These are phyloP conservation scores for Boletus sp. DNA, from an alignment of 1,284 basidiomycete species.

Conservation along the genomic window DNA sequence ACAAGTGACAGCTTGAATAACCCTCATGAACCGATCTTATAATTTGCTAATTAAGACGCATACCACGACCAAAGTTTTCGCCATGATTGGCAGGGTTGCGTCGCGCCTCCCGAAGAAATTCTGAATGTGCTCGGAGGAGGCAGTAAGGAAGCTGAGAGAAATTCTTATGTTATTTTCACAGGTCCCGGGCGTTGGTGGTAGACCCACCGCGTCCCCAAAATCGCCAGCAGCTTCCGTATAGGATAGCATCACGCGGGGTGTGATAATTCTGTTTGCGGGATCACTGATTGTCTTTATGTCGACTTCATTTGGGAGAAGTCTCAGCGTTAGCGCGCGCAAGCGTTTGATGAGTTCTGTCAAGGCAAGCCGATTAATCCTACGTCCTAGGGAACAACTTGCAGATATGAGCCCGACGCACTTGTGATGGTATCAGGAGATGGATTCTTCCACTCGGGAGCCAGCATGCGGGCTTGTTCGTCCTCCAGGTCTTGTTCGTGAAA, in stretches of 20 bases:
- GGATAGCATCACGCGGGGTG: constrained; percentile 61
- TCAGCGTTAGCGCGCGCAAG: constrained; percentile 71
- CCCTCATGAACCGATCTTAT: background rate
- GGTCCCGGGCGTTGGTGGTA: background rate
- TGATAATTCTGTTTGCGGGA: constrained; percentile 69
- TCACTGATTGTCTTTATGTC: constrained; percentile 54
- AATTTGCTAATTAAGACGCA: constrained; percentile 15
- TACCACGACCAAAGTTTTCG: constrained; percentile 79
- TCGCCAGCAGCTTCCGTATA: constrained; percentile 68
- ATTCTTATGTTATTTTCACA: background rate
- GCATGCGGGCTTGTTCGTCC: constrained; percentile 46
- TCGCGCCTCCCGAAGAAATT: constrained; percentile 75
- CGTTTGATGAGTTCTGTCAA: constrained; percentile 74
- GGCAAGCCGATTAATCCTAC: background rate
- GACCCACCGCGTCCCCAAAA: constrained; percentile 73
- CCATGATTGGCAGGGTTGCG: constrained; percentile 78
- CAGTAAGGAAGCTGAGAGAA: constrained; percentile 65
- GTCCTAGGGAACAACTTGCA: background rate
- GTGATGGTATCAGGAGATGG: constrained; percentile 69
- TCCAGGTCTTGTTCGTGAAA: constrained; percentile 31
- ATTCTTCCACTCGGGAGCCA: constrained; percentile 45
- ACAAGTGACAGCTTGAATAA: constrained; percentile 65
- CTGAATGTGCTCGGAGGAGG: constrained; percentile 73
- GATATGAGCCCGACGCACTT: constrained; percentile 43
- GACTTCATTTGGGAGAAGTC: constrained; percentile 80